These are phyloP conservation scores for Protomyces macrosporus DNA, from an alignment of 1,139 yeast genomes.

Conservation along the genomic window DNA sequence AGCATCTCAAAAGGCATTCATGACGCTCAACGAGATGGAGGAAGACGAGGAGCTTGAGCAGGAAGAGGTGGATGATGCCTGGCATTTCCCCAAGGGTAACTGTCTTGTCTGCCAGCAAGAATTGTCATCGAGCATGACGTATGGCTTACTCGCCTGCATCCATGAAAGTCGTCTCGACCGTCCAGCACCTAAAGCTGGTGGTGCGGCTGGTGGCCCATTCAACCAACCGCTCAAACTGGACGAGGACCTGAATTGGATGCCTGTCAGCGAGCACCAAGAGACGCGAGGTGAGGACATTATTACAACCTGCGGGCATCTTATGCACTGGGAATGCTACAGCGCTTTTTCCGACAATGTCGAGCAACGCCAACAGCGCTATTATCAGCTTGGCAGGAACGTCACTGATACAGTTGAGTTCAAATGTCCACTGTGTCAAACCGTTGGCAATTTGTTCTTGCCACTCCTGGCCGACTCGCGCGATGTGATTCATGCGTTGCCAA, in stretches of 20 bases:
- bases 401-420: constrained; percentile 62
- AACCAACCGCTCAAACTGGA: constrained; percentile 11
- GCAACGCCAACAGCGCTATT: constrained; percentile 63
- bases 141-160: constrained; percentile 10
- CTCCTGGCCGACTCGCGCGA: constrained; percentile 39
- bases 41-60: constrained; percentile 39
- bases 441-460: constrained; percentile 80
- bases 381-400: constrained; percentile 74
- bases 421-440: constrained; percentile 86
- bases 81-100: constrained; percentile 73
- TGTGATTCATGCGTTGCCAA: not conserved
- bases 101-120: constrained; percentile 90
- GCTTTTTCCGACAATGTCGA: constrained; percentile 55
- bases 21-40: constrained; percentile 40
- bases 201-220: not conserved
- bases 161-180: constrained; percentile 19
- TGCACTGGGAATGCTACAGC: constrained; percentile 75
- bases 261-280: constrained; percentile 38
- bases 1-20: constrained; percentile 69
- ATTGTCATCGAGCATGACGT: not conserved
- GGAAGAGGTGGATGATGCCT: constrained; percentile 34
- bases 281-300: constrained; percentile 46
- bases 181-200: not conserved
- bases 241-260: constrained; percentile 46
- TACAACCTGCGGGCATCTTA: constrained; percentile 89